A percentile compares a stretch with the other conserved stretches of the same genome.
Evolutionary conservation across 2,329 filamentous ascomycete genomes (phyloP).

Genomic region (Penicillium crustosum): DNA sequence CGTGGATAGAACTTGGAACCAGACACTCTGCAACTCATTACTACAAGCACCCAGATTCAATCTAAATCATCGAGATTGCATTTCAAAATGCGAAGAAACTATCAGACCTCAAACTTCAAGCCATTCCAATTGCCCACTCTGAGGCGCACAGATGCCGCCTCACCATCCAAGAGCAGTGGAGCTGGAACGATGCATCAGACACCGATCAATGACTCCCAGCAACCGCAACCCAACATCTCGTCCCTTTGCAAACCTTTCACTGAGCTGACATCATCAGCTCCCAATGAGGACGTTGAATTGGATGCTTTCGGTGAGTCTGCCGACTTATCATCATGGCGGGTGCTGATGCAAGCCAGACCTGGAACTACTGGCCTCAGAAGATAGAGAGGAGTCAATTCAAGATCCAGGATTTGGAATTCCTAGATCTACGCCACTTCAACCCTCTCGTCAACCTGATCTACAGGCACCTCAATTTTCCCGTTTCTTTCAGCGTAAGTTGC

Average conservation of each 20-base stretch:
- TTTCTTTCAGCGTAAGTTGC: constrained; percentile 33
- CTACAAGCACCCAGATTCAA: background rate
- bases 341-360: constrained; percentile 30
- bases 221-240: constrained; percentile 6
- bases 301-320: constrained; percentile 51
- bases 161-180: constrained; percentile 11
- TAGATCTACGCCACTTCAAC: background rate
- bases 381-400: constrained; percentile 9
- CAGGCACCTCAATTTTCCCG: constrained; percentile 23
- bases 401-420: background rate
- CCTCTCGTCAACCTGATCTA: background rate
- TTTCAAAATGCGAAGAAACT: constrained; percentile 21
- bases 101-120: constrained; percentile 5
- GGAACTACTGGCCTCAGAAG: constrained; percentile 38
- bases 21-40: background rate
- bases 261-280: background rate
- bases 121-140: constrained; percentile 11
- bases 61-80: background rate
- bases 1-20: background rate
- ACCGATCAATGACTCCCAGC: constrained; percentile 27
- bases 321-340: background rate
- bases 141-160: constrained; percentile 12
- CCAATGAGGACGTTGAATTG: constrained; percentile 35
- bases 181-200: constrained; percentile 18
- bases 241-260: background rate